phyloP scores from a whole-genome alignment of 192 early-diverging fungal species.

The Coemansia sp. region DNA sequence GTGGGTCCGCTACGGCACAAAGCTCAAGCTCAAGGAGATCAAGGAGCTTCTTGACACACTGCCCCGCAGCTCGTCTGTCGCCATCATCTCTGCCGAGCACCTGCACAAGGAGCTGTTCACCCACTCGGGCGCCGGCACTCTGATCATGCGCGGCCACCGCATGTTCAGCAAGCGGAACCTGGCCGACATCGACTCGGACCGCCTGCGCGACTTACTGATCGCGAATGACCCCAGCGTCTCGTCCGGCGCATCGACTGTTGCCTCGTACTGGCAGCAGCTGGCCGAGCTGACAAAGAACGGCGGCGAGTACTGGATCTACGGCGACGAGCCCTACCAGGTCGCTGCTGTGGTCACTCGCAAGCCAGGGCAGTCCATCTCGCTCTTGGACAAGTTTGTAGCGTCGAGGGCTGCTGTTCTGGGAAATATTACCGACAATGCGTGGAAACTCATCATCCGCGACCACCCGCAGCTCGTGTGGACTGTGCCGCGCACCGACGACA shows the following conservation, averaged over 20 bases:
- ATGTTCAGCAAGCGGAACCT: conserved; percentile 71
- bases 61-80: conserved; percentile 96
- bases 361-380: conserved; percentile 48
- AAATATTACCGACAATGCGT: conserved; percentile 96
- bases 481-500: conserved; percentile 70
- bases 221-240: conserved; percentile 70
- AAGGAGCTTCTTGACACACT: conserved; percentile 95
- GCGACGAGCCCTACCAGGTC: conserved; percentile 93
- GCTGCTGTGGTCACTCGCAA: conserved; percentile 76
- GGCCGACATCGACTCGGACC: conserved; percentile 73
- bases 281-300: conserved; percentile 47
- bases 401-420: conserved; percentile 85
- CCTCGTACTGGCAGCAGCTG: conserved; percentile 72
- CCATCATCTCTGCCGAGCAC: conserved; percentile 98
- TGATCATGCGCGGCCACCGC: conserved; percentile 94
- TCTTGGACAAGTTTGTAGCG: conserved; percentile 89
- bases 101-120: conserved; percentile 99
- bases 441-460: conserved; percentile 85
- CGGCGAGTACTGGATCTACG: conserved; percentile 70
- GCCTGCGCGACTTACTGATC: conserved; percentile 75
- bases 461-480: conserved; percentile 81
- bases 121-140: conserved; percentile 93
- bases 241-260: conserved; percentile 66
- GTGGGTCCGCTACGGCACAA: conserved; percentile 98
- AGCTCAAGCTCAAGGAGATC: conserved; percentile 96